Percentiles rank a stretch among this genome's conserved stretches.
Conservation (phyloP, 2,329 filamentous ascomycete species). For the Cytospora paraplurivora region DNA sequence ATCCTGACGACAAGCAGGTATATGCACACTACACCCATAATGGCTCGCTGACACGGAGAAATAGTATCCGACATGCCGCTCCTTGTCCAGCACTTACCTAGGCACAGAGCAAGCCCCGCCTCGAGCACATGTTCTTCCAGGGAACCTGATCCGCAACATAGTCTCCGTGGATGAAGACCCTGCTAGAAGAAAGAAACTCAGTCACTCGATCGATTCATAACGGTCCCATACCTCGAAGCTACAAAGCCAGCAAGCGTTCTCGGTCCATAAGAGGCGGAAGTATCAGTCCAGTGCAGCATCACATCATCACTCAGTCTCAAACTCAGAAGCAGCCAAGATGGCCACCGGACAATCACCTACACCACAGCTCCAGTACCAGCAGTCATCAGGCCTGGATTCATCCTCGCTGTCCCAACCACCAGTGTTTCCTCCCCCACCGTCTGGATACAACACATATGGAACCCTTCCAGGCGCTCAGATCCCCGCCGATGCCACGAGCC, state of each 20-base stretch:
- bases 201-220: neutral
- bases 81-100: neutral
- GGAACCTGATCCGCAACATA: neutral
- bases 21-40: neutral
- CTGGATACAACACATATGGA: neutral
- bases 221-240: neutral
- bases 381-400: neutral
- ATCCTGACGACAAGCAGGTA: neutral
- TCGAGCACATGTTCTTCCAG: neutral
- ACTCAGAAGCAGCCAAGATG: neutral
- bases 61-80: neutral
- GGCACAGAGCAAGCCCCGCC: neutral
- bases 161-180: neutral
- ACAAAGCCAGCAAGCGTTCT: neutral
- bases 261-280: neutral
- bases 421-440: neutral
- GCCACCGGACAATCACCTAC: constrained; percentile 4
- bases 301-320: neutral
- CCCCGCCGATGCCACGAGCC: neutral
- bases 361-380: constrained; percentile 5
- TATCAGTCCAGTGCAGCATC: neutral
- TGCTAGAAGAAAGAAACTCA: neutral
- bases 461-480: constrained; percentile 3
- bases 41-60: neutral
- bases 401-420: neutral